phyloP scores from a whole-genome alignment of 495 filamentous ascomycete species.

The Patellaria atrata region DNA sequence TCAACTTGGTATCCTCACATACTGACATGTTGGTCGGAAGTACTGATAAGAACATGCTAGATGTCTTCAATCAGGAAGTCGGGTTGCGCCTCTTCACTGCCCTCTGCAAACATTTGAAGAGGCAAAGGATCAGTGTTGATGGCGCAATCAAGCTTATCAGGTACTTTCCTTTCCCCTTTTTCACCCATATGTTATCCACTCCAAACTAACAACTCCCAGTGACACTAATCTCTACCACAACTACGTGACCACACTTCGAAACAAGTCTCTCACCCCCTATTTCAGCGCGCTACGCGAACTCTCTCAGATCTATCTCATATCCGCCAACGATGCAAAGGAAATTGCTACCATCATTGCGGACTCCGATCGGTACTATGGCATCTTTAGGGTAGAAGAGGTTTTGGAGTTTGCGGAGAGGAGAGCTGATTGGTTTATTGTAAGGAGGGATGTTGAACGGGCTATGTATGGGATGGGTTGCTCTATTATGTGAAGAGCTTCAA shows the following conservation, averaged over 20 bases:
- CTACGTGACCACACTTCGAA: conserved; percentile 67
- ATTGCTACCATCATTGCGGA: conserved; percentile 92
- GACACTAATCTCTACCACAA: conserved; percentile 90
- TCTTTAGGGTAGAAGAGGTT: conserved; percentile 91
- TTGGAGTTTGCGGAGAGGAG: conserved; percentile 91
- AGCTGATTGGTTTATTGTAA: conserved; percentile 87
- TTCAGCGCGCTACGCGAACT: conserved; percentile 88
- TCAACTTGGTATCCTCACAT: conserved; percentile 75
- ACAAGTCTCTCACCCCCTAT: conserved; percentile 70
- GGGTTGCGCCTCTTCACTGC: conserved; percentile 80
- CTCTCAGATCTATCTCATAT: conserved; percentile 89
- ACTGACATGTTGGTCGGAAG: conserved; percentile 83
- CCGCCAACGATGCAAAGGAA: conserved; percentile 76
- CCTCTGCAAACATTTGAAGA: conserved; percentile 92
- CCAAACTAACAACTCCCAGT: conserved; percentile 27
- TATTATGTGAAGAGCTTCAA: conserved; percentile 60
- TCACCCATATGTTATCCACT: conserved; percentile 1
- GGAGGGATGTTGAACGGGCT: conserved; percentile 76
- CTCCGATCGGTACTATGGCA: conserved; percentile 71
- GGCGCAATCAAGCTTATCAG: conserved; percentile 85
- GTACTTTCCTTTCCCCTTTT: conserved; percentile 26
- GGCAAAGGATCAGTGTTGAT: conserved; percentile 79
- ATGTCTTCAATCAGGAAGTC: conserved; percentile 98
- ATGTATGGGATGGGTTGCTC: conserved; percentile 94
- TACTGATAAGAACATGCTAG: conserved; percentile 92